phyloP scores from a whole-genome alignment of 2,329 filamentous ascomycete species.

The Penicillium concentricum region DNA sequence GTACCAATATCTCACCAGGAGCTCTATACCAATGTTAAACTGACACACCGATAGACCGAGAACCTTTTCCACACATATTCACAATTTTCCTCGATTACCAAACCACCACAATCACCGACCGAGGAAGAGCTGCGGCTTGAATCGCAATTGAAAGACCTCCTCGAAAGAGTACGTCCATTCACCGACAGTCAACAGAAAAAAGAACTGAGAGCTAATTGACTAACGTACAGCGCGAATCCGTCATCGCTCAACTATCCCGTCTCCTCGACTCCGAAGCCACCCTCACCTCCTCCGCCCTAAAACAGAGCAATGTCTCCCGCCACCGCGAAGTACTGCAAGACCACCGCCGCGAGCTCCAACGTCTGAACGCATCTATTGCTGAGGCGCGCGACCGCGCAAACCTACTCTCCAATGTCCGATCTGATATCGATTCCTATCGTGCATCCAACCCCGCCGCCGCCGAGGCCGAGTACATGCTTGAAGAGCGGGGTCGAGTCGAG shows the following conservation, averaged over 20 bases:
- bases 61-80: slow-evolving; percentile 70
- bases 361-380: slow-evolving; percentile 69
- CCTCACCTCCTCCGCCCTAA: slow-evolving; percentile 85
- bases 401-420: slow-evolving; percentile 83
- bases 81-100: slow-evolving; percentile 78
- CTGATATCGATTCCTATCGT: slow-evolving; percentile 88
- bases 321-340: slow-evolving; percentile 87
- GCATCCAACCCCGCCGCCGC: slow-evolving; percentile 75
- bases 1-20: slow-evolving; percentile 50
- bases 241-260: slow-evolving; percentile 78
- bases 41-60: slow-evolving; percentile 65
- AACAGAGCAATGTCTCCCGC: slow-evolving; percentile 90
- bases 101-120: slow-evolving; percentile 77
- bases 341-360: slow-evolving; percentile 77
- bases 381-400: slow-evolving; percentile 85
- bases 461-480: slow-evolving; percentile 96
- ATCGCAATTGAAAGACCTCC: slow-evolving; percentile 75
- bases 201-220: slow-evolving; percentile 9
- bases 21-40: slow-evolving; percentile 7
- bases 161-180: slow-evolving; percentile 52
- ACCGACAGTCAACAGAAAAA: background rate
- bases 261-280: slow-evolving; percentile 90
- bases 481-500: slow-evolving; percentile 81
- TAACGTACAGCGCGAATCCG: slow-evolving; percentile 66
- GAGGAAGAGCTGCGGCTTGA: slow-evolving; percentile 82